These are phyloP conservation scores for Alectoria sarmentosa DNA, from an alignment of 495 filamentous ascomycete species.

Conservation along the genomic window DNA sequence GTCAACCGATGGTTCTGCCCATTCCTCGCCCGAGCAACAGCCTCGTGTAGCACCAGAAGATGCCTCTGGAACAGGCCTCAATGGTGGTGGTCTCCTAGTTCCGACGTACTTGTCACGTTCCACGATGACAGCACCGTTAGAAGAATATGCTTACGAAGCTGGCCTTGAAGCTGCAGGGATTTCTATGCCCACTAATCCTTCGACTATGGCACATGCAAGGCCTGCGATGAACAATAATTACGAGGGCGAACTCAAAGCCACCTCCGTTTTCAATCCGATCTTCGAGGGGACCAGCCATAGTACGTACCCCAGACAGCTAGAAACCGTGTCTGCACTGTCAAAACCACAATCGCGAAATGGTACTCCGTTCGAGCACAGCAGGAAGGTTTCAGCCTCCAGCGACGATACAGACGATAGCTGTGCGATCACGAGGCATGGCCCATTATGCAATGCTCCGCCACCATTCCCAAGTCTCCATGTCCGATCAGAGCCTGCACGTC, in stretches of 20 bases:
- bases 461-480: conserved; percentile 6
- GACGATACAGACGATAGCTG: conserved; percentile 4
- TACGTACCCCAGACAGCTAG: neutral
- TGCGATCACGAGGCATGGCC: neutral
- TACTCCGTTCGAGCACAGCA: neutral
- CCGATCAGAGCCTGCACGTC: neutral
- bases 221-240: neutral
- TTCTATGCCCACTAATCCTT: neutral
- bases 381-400: neutral
- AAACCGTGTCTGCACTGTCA: neutral
- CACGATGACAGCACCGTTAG: neutral
- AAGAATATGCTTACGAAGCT: neutral
- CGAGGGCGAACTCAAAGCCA: neutral
- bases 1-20: neutral
- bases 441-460: neutral
- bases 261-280: neutral
- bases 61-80: neutral
- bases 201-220: neutral
- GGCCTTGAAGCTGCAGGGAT: neutral
- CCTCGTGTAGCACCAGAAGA: neutral
- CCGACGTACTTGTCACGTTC: neutral
- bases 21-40: neutral
- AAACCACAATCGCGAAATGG: neutral
- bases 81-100: neutral
- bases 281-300: neutral